Conservation (phyloP, 2,329 filamentous ascomycete genomes). For the Didymella exigua region DNA sequence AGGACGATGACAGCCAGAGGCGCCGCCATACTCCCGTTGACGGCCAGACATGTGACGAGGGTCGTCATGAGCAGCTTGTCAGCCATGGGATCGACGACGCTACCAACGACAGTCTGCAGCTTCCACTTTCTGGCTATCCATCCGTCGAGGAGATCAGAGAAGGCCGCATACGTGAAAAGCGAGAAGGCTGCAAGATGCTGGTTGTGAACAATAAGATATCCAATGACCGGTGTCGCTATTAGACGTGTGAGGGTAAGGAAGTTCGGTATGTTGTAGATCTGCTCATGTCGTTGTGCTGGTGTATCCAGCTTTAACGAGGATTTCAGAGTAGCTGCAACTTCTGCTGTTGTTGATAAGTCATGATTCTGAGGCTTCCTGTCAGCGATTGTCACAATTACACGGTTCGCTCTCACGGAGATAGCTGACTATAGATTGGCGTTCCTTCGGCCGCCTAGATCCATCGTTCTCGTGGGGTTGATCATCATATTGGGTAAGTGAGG, state of each 20-base stretch:
- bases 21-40: slow-evolving; percentile 80
- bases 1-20: slow-evolving; percentile 92
- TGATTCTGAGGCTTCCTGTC: slow-evolving; percentile 6
- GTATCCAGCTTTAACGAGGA: slow-evolving; percentile 34
- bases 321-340: slow-evolving; percentile 36
- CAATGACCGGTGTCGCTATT: slow-evolving; percentile 79
- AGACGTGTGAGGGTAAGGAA: slow-evolving; percentile 87
- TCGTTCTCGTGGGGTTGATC: not conserved
- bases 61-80: slow-evolving; percentile 97
- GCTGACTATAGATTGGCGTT: not conserved
- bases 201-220: slow-evolving; percentile 86
- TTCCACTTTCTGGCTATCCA: slow-evolving; percentile 91
- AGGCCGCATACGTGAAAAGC: slow-evolving; percentile 88
- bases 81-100: slow-evolving; percentile 87
- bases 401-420: not conserved
- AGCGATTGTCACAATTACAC: not conserved
- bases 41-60: slow-evolving; percentile 80
- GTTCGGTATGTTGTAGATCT: slow-evolving; percentile 98
- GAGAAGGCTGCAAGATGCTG: slow-evolving; percentile 78
- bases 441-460: not conserved
- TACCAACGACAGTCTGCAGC: slow-evolving; percentile 90
- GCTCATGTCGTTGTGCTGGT: slow-evolving; percentile 60
- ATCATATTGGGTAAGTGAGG: not conserved
- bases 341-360: slow-evolving; percentile 21
- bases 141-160: slow-evolving; percentile 91